These are phyloP conservation scores for Ceratocystis lukuohia DNA, from an alignment of 2,329 filamentous ascomycete genomes.

Conservation along the genomic window DNA sequence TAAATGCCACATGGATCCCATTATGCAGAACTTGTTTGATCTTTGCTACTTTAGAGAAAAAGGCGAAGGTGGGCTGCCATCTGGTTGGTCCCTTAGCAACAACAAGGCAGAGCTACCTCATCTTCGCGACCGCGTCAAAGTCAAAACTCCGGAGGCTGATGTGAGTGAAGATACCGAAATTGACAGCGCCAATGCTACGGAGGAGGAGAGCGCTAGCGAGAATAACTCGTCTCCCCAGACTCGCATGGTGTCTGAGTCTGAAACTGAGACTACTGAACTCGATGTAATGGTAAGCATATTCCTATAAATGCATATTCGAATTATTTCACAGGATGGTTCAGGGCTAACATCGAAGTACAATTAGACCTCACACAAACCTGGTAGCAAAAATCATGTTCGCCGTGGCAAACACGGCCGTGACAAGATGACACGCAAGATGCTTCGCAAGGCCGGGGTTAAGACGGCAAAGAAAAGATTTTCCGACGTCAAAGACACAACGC, in stretches of 20 bases:
- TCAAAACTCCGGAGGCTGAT: constrained; percentile 33
- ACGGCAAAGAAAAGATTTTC: constrained; percentile 26
- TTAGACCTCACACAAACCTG: background rate
- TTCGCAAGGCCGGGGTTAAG: constrained; percentile 23
- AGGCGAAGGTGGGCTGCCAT: constrained; percentile 42
- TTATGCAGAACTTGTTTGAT: constrained; percentile 61
- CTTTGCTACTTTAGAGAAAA: constrained; percentile 50
- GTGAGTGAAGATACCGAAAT: constrained; percentile 29
- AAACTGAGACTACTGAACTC: constrained; percentile 33
- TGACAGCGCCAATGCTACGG: constrained; percentile 31
- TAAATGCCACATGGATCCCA: constrained; percentile 44
- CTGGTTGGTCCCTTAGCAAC: constrained; percentile 49
- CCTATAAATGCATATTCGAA: background rate
- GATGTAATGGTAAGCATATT: constrained; percentile 9
- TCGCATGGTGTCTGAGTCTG: constrained; percentile 46
- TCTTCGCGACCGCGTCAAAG: constrained; percentile 34
- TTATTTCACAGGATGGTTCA: background rate
- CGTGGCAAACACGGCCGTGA: constrained; percentile 31
- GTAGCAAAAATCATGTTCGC: background rate
- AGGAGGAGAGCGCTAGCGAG: constrained; percentile 40
- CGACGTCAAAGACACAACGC: constrained; percentile 28
- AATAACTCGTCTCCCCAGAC: constrained; percentile 33
- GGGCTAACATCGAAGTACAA: background rate
- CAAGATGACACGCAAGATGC: constrained; percentile 3
- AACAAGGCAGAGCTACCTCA: constrained; percentile 45